These are phyloP conservation scores for Aspergillus hancockii DNA, from an alignment of 495 filamentous ascomycete species.

Conservation along the genomic window DNA sequence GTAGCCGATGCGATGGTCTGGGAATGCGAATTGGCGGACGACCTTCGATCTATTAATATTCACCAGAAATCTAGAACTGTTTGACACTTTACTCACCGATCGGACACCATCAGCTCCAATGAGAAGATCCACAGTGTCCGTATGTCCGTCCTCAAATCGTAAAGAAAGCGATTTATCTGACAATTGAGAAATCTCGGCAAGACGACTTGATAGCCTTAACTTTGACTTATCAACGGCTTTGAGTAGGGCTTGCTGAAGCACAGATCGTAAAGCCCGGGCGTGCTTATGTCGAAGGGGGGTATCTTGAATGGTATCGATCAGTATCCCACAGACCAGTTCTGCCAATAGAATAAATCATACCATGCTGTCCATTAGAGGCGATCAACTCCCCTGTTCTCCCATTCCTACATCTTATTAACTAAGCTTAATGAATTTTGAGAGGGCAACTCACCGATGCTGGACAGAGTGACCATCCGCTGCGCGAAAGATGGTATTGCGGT, in stretches of 20 bases:
- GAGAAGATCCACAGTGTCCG: conserved; percentile 26
- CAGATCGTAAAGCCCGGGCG: conserved; percentile 23
- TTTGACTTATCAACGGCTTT: conserved; percentile 18
- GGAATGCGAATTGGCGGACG: conserved; percentile 26
- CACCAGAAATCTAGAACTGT: background rate
- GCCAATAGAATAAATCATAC: background rate
- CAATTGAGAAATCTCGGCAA: conserved; percentile 11
- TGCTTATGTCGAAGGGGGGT: conserved; percentile 19
- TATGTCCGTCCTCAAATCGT: conserved; percentile 22
- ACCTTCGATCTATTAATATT: conserved; percentile 8
- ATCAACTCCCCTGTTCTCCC: conserved; percentile 24
- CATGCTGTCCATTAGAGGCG: conserved; percentile 13
- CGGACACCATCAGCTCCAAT: conserved; percentile 32
- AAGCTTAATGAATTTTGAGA: too few relatives aligned
- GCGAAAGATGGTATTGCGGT: conserved; percentile 20
- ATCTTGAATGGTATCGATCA: background rate
- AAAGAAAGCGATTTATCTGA: conserved; percentile 11
- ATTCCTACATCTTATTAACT: conserved; percentile 5
- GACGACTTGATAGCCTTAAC: conserved; percentile 17
- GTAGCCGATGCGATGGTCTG: conserved; percentile 23
- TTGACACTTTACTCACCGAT: conserved; percentile 17
- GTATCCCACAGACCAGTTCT: background rate
- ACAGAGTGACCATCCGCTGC: conserved; percentile 20
- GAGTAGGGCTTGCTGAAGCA: conserved; percentile 28
- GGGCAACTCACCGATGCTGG: conserved; percentile 23